These are phyloP conservation scores for Aspergillus homomorphus DNA, from an alignment of 495 filamentous ascomycete genomes.

Conservation along the genomic window DNA sequence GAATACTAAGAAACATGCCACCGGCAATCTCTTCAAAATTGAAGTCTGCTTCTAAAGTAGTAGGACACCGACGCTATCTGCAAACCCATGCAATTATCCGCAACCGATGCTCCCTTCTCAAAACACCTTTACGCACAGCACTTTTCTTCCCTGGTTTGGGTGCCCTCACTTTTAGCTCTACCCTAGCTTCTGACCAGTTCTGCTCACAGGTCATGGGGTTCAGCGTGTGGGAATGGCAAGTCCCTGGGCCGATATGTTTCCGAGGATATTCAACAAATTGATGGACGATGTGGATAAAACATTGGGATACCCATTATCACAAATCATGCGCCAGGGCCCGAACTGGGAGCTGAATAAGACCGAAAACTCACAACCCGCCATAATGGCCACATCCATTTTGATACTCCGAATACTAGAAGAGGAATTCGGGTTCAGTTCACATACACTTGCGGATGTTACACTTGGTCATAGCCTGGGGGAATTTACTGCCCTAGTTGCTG, in stretches of 20 bases:
- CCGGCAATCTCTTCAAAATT: not conserved
- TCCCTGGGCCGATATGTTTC: slow-evolving; percentile 82
- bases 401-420: slow-evolving; percentile 86
- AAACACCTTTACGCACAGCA: slow-evolving; percentile 58
- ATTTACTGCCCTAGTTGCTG: slow-evolving; percentile 85
- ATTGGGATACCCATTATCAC: slow-evolving; percentile 64
- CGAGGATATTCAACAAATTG: slow-evolving; percentile 63
- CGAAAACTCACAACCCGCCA: slow-evolving; percentile 87
- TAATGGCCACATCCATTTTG: slow-evolving; percentile 89
- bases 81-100: not conserved
- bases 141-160: slow-evolving; percentile 78
- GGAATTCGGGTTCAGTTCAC: slow-evolving; percentile 73
- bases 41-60: slow-evolving; percentile 6
- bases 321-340: slow-evolving; percentile 78
- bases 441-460: slow-evolving; percentile 69
- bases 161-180: not conserved
- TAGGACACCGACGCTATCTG: not conserved
- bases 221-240: slow-evolving; percentile 90
- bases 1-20: too few species aligned
- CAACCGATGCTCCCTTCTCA: slow-evolving; percentile 9
- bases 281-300: slow-evolving; percentile 80
- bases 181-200: slow-evolving; percentile 3
- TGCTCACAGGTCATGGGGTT: slow-evolving; percentile 78
- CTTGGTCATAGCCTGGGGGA: slow-evolving; percentile 95
- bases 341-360: slow-evolving; percentile 73